Percentiles rank a stretch among this genome's conserved stretches.
These are phyloP conservation scores for Phytophthora litchii DNA, from an alignment of 352 stramenopile species.

Conservation along the genomic window DNA sequence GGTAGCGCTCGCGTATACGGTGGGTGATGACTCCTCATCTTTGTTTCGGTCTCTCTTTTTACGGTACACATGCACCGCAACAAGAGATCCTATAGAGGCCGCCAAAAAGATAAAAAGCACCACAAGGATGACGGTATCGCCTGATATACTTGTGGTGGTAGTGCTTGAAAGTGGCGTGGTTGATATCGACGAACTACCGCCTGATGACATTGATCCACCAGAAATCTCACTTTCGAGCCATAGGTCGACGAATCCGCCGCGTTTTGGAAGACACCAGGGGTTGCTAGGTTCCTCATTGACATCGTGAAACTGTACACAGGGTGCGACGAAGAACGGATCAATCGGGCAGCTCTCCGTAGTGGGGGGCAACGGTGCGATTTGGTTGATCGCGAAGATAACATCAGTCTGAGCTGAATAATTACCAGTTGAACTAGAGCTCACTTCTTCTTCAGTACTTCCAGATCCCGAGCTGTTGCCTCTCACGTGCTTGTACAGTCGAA, in stretches of 20 bases:
- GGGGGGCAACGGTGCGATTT: constrained; percentile 25
- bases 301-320: constrained; percentile 34
- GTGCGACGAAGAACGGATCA: constrained; percentile 50
- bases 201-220: not conserved
- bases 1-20: constrained; percentile 21
- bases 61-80: constrained; percentile 23
- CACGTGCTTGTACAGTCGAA: constrained; percentile 46
- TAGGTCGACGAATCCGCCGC: constrained; percentile 40
- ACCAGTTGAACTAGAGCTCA: constrained; percentile 1
- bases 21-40: constrained; percentile 21
- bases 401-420: constrained; percentile 15
- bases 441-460: constrained; percentile 4
- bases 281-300: constrained; percentile 8
- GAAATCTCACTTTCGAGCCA: constrained; percentile 47
- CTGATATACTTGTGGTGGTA: constrained; percentile 17
- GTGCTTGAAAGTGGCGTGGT: not conserved
- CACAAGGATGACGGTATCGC: constrained; percentile 23
- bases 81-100: constrained; percentile 17
- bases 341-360: constrained; percentile 35
- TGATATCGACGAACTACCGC: constrained; percentile 1
- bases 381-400: constrained; percentile 58
- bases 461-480: constrained; percentile 5
- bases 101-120: constrained; percentile 34
- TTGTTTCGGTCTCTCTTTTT: constrained; percentile 15
- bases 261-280: constrained; percentile 45